Conservation (phyloP, 495 filamentous ascomycete species). For the Cercophora scortea region DNA sequence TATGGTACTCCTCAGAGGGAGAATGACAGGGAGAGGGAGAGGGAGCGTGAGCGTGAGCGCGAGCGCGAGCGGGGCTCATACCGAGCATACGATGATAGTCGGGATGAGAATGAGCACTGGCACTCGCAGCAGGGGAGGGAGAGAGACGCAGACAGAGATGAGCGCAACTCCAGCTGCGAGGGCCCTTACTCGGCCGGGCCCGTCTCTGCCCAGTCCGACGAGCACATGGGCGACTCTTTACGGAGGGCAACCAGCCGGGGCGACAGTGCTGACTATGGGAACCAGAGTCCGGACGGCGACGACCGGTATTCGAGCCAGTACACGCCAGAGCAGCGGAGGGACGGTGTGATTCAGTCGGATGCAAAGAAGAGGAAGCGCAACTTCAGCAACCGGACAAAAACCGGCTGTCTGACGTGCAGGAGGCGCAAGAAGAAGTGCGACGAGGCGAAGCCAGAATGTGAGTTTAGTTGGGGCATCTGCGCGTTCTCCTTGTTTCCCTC, state of each 20-base stretch:
- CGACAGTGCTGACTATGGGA: constrained; percentile 34
- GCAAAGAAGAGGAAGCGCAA: constrained; percentile 76
- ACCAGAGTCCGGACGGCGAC: constrained; percentile 42
- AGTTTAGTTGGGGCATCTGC: constrained; percentile 41
- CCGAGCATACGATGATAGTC: constrained; percentile 26
- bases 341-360: constrained; percentile 54
- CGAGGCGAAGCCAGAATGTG: constrained; percentile 82
- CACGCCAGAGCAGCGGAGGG: constrained; percentile 38
- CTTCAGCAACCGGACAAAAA: constrained; percentile 95
- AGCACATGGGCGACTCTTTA: constrained; percentile 32
- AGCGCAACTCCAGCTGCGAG: constrained; percentile 35
- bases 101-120: constrained; percentile 37
- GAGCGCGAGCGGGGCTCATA: constrained; percentile 27
- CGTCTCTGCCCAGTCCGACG: constrained; percentile 35
- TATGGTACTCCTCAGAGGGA: constrained; percentile 19
- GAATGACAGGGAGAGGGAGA: constrained; percentile 7
- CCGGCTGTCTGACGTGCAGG: constrained; percentile 86
- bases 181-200: constrained; percentile 31
- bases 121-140: constrained; percentile 33
- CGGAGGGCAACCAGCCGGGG: constrained; percentile 32
- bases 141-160: not conserved
- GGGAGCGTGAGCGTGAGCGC: constrained; percentile 11
- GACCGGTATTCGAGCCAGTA: constrained; percentile 39
- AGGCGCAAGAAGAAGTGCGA: constrained; percentile 96
- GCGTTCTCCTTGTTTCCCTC: too few species aligned